phyloP scores from a whole-genome alignment of 2,329 filamentous ascomycete species.

The Fusarium subglutinans region DNA sequence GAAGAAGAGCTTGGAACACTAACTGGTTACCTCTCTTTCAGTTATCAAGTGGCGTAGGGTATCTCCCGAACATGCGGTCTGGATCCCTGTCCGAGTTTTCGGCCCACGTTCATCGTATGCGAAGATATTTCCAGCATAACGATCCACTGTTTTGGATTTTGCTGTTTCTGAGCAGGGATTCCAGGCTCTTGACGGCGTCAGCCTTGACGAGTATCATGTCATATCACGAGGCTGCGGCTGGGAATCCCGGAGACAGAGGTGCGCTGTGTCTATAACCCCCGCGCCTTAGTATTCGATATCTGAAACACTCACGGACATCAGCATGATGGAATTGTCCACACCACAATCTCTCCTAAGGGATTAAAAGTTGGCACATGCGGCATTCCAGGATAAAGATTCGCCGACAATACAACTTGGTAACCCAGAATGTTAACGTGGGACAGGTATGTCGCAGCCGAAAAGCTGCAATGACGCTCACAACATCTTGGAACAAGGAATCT shows the following conservation, averaged over 20 bases:
- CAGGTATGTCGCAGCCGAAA: constrained; percentile 33
- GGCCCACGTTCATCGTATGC: constrained; percentile 25
- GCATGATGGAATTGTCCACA: constrained; percentile 9
- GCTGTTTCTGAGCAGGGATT: constrained; percentile 28
- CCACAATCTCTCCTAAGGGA: not conserved
- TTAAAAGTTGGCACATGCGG: constrained; percentile 21
- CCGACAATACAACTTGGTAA: constrained; percentile 24
- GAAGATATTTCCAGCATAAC: constrained; percentile 38
- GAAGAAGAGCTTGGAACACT: constrained; percentile 11
- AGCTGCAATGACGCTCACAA: constrained; percentile 27
- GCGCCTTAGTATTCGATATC: constrained; percentile 24
- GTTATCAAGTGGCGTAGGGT: constrained; percentile 24
- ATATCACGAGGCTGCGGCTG: constrained; percentile 37
- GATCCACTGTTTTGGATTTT: constrained; percentile 41
- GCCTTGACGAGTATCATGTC: constrained; percentile 26
- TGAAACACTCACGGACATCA: constrained; percentile 26
- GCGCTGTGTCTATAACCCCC: constrained; percentile 12
- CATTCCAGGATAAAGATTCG: constrained; percentile 1
- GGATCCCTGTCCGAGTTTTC: constrained; percentile 37
- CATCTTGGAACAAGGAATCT: constrained; percentile 20
- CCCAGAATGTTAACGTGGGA: constrained; percentile 31
- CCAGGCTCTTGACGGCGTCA: constrained; percentile 10
- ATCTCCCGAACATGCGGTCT: constrained; percentile 38
- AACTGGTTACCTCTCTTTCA: not conserved
- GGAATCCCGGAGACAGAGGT: constrained; percentile 9